Conservation (phyloP, 2,329 filamentous ascomycete species). For the Ophiostoma tasmaniense region DNA sequence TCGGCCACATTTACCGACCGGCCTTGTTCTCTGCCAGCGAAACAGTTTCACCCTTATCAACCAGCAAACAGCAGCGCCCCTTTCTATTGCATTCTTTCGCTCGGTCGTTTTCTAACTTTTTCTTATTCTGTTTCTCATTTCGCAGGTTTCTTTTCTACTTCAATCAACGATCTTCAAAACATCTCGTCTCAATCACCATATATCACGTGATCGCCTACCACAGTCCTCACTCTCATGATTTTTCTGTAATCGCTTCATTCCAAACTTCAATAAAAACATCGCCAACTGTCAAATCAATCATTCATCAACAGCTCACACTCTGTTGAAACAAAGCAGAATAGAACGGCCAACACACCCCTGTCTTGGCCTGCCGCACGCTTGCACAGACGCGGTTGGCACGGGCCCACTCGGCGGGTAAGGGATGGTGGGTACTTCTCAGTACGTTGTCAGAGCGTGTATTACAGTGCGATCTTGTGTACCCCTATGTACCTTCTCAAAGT, state of each 20-base stretch:
- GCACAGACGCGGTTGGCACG: constrained; percentile 23
- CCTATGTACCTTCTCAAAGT: background rate
- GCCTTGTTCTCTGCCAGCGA: background rate
- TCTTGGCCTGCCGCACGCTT: constrained; percentile 21
- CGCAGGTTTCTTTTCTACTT: no score
- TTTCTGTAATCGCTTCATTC: no score
- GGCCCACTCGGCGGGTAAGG: constrained; percentile 22
- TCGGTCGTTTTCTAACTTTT: background rate
- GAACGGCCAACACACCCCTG: constrained; percentile 16
- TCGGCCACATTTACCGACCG: background rate
- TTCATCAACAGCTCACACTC: background rate
- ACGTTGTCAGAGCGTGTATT: background rate
- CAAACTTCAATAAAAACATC: background rate
- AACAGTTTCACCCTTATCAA: background rate
- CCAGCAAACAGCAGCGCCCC: background rate
- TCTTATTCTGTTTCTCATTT: background rate
- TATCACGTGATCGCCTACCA: background rate
- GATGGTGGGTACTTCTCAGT: constrained; percentile 13
- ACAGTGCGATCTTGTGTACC: background rate
- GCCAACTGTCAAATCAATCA: background rate
- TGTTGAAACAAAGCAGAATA: constrained; percentile 1
- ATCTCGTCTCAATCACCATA: background rate
- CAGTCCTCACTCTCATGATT: no score
- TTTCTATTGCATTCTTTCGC: background rate
- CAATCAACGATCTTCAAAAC: no score